Evolutionary conservation across 1,139 yeast species (phyloP).

Genomic region (Candida glucosophila): DNA sequence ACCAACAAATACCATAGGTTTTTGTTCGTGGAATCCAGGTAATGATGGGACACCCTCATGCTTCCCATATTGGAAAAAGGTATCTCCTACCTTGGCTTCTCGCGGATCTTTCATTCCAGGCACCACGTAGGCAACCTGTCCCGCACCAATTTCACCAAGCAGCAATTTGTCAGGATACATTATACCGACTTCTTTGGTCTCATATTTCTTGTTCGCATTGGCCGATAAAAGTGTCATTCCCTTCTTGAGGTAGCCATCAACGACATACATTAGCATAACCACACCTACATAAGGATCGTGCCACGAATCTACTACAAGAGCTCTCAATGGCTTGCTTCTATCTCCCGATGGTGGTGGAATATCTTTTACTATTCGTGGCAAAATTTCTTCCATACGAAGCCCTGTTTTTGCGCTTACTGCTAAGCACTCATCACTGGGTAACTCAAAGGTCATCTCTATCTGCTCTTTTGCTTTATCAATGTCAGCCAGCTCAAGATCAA

Average conservation of each 20-base stretch:
- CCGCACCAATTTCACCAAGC: constrained; percentile 60
- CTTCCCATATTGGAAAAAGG: constrained; percentile 64
- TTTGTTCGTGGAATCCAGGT: constrained; percentile 94
- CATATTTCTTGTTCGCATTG: constrained; percentile 69
- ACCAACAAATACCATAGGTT: constrained; percentile 98
- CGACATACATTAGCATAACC: constrained; percentile 76
- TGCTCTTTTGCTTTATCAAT: constrained; percentile 75
- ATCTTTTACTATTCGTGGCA: constrained; percentile 72
- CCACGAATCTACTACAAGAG: constrained; percentile 92
- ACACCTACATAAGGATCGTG: constrained; percentile 91
- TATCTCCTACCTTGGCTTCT: constrained; percentile 90
- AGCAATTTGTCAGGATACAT: constrained; percentile 85
- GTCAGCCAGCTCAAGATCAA: constrained; percentile 85
- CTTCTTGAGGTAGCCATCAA: constrained; percentile 68
- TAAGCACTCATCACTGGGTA: constrained; percentile 65
- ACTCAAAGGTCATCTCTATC: constrained; percentile 74
- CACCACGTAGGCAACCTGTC: constrained; percentile 89
- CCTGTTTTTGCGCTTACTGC: constrained; percentile 94
- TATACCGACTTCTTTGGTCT: constrained; percentile 86
- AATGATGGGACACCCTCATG: constrained; percentile 60
- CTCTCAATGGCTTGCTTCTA: constrained; percentile 50
- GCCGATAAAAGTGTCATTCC: constrained; percentile 75
- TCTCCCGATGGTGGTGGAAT: constrained; percentile 68
- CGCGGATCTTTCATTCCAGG: constrained; percentile 88
- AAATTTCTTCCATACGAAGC: constrained; percentile 58